Percentiles rank a stretch among this genome's conserved stretches.
Conservation (phyloP, 2,329 filamentous ascomycete species). For the Aspergillus sp. region DNA sequence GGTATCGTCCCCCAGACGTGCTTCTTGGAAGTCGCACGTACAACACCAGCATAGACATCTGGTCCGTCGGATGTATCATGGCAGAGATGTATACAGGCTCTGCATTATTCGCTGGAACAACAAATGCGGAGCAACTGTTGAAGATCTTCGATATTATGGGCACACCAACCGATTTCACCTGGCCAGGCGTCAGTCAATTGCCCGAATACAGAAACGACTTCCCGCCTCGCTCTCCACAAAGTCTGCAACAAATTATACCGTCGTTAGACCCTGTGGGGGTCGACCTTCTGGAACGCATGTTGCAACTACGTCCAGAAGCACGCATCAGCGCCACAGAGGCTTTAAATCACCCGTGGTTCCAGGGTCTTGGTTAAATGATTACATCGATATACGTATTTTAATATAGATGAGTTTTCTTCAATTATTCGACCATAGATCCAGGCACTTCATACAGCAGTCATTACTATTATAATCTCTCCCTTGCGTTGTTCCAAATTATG, state of each 20-base stretch:
- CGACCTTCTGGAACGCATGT: conserved; percentile 80
- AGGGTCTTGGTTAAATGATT: not conserved
- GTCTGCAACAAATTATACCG: conserved; percentile 77
- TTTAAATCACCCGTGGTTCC: conserved; percentile 83
- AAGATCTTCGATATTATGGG: conserved; percentile 97
- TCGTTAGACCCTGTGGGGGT: conserved; percentile 82
- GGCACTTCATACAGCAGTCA: too few relatives aligned
- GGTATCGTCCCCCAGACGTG: conserved; percentile 93
- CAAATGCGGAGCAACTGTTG: conserved; percentile 90
- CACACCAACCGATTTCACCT: conserved; percentile 85
- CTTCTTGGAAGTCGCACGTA: conserved; percentile 87
- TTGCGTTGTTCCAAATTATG: too few relatives aligned
- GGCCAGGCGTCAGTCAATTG: conserved; percentile 87
- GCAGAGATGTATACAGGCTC: conserved; percentile 95
- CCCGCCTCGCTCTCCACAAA: conserved; percentile 86
- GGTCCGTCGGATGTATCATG: conserved; percentile 97
- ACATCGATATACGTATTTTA: too few relatives aligned
- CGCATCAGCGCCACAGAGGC: conserved; percentile 82
- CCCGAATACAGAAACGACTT: conserved; percentile 93
- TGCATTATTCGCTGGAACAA: conserved; percentile 88
- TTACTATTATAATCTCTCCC: too few relatives aligned
- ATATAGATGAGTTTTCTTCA: too few relatives aligned
- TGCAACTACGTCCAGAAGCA: conserved; percentile 84
- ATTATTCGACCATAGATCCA: too few relatives aligned
- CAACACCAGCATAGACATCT: conserved; percentile 96